Conservation (phyloP, 495 filamentous ascomycete species). For the Daldinia caldariorum region DNA sequence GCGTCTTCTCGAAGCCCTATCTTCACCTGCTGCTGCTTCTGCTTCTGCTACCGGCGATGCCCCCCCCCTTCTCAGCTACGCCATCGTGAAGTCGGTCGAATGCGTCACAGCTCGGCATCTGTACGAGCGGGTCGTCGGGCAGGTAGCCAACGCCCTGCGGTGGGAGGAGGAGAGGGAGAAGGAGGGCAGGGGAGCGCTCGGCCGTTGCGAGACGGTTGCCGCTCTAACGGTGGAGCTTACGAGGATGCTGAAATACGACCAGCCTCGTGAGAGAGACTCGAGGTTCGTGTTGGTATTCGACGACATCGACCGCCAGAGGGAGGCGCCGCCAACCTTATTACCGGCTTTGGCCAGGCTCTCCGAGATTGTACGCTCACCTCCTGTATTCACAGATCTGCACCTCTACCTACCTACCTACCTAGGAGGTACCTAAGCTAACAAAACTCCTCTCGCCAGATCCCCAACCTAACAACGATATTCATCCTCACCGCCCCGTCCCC, state of each 20-base stretch:
- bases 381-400: not conserved
- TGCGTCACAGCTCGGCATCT: conserved; percentile 92
- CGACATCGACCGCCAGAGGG: conserved; percentile 87
- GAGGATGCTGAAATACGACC: conserved; percentile 62
- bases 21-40: conserved; percentile 19
- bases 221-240: conserved; percentile 75
- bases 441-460: conserved; percentile 66
- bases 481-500: conserved; percentile 78
- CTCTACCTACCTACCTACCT: not conserved
- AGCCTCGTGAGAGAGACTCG: conserved; percentile 44
- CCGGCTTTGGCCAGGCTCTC: conserved; percentile 82
- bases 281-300: conserved; percentile 87
- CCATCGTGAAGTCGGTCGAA: conserved; percentile 80
- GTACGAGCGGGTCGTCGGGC: conserved; percentile 70
- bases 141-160: conserved; percentile 63
- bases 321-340: conserved; percentile 80
- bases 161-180: conserved; percentile 50
- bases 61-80: conserved; percentile 60
- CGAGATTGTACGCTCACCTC: conserved; percentile 71
- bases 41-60: conserved; percentile 7
- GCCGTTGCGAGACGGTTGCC: conserved; percentile 79
- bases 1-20: conserved; percentile 61
- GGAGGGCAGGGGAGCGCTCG: conserved; percentile 32
- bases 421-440: conserved; percentile 30
- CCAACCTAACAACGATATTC: conserved; percentile 79